These are phyloP conservation scores for Protostelium mycophagum DNA, from an alignment of 78 protist species.

Conservation along the genomic window DNA sequence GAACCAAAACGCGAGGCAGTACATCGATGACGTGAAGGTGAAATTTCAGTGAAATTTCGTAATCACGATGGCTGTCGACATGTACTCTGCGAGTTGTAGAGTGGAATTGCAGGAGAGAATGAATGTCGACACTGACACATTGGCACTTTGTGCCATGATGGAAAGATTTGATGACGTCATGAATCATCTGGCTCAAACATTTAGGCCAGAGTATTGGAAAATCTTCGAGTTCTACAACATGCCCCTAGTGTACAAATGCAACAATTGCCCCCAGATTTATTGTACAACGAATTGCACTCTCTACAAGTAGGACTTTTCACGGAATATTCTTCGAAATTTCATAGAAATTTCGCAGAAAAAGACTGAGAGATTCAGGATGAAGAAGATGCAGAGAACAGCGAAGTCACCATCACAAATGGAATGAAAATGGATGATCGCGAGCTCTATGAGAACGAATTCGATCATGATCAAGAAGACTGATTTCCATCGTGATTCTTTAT, in stretches of 20 bases:
- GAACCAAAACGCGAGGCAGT: conserved; percentile 44
- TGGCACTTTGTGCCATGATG: background rate
- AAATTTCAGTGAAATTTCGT: background rate
- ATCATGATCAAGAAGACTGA: background rate
- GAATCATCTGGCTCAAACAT: background rate
- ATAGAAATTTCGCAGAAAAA: background rate
- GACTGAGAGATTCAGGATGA: background rate
- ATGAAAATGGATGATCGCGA: background rate
- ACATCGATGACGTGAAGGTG: conserved; percentile 44
- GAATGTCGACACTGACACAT: conserved; percentile 4
- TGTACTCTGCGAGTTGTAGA: background rate
- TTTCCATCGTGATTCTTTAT: no score
- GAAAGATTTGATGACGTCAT: background rate
- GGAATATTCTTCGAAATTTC: background rate
- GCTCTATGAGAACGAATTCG: background rate
- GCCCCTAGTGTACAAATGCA: conserved; percentile 46
- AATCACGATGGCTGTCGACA: background rate
- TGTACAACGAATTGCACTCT: conserved; percentile 20
- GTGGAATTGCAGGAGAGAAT: background rate
- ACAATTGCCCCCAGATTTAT: conserved; percentile 53
- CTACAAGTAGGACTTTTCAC: background rate
- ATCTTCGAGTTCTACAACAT: conserved; percentile 20
- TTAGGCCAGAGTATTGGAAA: conserved; percentile 18
- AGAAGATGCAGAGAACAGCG: background rate
- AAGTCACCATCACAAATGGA: background rate